A percentile compares a stretch with the other conserved stretches of the same genome.
phyloP scores from a whole-genome alignment of 495 filamentous ascomycete species.

The Trichoderma virens region DNA sequence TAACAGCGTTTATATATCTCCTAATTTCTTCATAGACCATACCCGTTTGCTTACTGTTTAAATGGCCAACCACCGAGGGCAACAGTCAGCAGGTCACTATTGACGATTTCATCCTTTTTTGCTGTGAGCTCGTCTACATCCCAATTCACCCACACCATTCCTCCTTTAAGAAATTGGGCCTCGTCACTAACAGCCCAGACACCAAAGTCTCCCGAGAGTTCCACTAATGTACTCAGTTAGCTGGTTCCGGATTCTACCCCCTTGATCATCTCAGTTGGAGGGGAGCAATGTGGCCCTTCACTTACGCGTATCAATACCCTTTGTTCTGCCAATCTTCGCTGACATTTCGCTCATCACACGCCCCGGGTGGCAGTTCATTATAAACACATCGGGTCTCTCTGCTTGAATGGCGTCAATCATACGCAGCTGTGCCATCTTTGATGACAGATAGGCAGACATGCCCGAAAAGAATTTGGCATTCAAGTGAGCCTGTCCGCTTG shows the following conservation, averaged over 20 bases:
- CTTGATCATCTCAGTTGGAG: background rate
- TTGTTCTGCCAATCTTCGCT: conserved; percentile 17
- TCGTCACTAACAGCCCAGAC: conserved; percentile 34
- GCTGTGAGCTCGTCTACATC: conserved; percentile 37
- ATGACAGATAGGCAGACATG: conserved; percentile 29
- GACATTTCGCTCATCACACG: conserved; percentile 31
- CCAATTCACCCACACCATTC: conserved; percentile 37
- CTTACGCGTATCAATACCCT: conserved; percentile 28
- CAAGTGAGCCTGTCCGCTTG: conserved; percentile 18
- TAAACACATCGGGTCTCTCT: conserved; percentile 33
- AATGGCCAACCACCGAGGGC: background rate
- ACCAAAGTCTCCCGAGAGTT: conserved; percentile 30
- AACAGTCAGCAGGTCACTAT: background rate
- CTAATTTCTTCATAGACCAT: no score
- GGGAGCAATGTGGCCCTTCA: background rate
- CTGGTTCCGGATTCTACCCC: background rate
- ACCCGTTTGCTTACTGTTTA: background rate
- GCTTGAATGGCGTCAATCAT: conserved; percentile 31
- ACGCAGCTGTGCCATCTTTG: conserved; percentile 34
- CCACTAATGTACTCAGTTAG: conserved; percentile 15
- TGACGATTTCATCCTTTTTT: conserved; percentile 9
- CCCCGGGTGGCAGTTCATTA: conserved; percentile 34
- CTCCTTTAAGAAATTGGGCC: conserved; percentile 32
- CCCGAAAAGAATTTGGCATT: conserved; percentile 17
- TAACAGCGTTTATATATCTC: no score